Evolutionary conservation across 2,329 filamentous ascomycete species (phyloP), one percentile per base, ranked within the genome.

Genomic region (Penicillium hordei): DNA sequence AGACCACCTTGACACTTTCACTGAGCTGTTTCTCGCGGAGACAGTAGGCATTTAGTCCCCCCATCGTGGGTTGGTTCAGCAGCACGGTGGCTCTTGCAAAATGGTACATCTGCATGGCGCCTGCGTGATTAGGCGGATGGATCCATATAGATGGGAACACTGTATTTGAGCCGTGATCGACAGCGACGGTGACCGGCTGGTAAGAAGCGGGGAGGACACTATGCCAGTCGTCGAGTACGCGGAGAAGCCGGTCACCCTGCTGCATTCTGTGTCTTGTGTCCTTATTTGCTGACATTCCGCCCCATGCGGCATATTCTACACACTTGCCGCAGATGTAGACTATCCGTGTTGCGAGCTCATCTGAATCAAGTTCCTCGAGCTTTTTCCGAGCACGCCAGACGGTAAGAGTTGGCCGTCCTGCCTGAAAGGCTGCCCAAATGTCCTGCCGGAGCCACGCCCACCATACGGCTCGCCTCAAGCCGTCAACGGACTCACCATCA

Each of bases 391-490:
- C 82, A 42, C 75, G 76, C 83, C 83, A 87, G 45, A 85, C 83
- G 23, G 79, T 86, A 56, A 85, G 77, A 1, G 79, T 81, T 17
- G 79, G 76, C 5, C 85, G 72, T 27, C 77, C 75, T 62, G 86
- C 83, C 1, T 82, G 78, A 56, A 86, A 86, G 0, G 84, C 84
- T 1, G 83, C 84, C 84, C 84, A 87, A 0, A 86, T 78, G 63
- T 88, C 85, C 65, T 88, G 85, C 10, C 83, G 76, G 3, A 87
- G 72, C 85, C 85, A 88, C 0, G 82, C 80, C 85, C 85, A 88
- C 85, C 85, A 87, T 0, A 83, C 82, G 0, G 83, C 81, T 61
- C 82, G 79, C 42, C 81, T 76, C 0, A 87, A 74, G 0, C 83
- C 82, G 0, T 50, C 54, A 31, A 79, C 79, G 0, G 79, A 81